phyloP scores from a whole-genome alignment of 371 early-diverging fungal species.

The Apophysomyces trapeziformis region DNA sequence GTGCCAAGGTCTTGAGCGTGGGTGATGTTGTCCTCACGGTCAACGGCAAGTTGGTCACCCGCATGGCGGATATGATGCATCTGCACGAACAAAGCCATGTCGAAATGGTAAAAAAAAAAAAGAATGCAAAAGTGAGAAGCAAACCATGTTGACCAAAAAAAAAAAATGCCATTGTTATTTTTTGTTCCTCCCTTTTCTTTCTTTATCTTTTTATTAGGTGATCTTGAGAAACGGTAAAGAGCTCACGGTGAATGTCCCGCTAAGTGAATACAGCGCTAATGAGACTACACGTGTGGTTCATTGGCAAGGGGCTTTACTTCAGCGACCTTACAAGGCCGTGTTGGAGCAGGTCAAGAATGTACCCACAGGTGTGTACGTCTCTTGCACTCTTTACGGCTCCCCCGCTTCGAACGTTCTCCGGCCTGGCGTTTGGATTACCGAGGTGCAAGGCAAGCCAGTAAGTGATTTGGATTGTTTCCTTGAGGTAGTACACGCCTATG shows the following conservation, averaged over 20 bases:
- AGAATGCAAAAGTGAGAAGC: background rate
- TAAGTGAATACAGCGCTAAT: constrained; percentile 56
- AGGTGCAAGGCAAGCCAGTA: constrained; percentile 57
- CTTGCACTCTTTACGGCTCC: constrained; percentile 71
- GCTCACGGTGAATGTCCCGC: constrained; percentile 54
- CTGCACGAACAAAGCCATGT: constrained; percentile 26
- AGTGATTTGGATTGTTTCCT: constrained; percentile 55
- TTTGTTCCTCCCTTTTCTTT: background rate
- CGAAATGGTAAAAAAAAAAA: constrained; percentile 4
- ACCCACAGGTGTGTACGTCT: constrained; percentile 79
- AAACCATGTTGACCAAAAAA: constrained; percentile 11
- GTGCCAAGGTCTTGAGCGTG: constrained; percentile 67
- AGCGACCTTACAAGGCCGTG: constrained; percentile 82
- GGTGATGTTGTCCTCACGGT: constrained; percentile 89
- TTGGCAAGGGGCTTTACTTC: constrained; percentile 89
- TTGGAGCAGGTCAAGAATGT: constrained; percentile 76
- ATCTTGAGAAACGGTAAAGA: constrained; percentile 66
- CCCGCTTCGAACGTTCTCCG: constrained; percentile 63
- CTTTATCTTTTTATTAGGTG: constrained; percentile 20
- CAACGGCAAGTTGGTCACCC: constrained; percentile 69
- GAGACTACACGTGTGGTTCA: constrained; percentile 68
- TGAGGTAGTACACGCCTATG: constrained; percentile 51
- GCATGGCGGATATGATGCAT: constrained; percentile 69
- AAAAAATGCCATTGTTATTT: background rate
- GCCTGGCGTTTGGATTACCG: constrained; percentile 58